These are phyloP conservation scores for Pseudomonodictys pantanalensis DNA, from an alignment of 495 filamentous ascomycete genomes.

Conservation along the genomic window DNA sequence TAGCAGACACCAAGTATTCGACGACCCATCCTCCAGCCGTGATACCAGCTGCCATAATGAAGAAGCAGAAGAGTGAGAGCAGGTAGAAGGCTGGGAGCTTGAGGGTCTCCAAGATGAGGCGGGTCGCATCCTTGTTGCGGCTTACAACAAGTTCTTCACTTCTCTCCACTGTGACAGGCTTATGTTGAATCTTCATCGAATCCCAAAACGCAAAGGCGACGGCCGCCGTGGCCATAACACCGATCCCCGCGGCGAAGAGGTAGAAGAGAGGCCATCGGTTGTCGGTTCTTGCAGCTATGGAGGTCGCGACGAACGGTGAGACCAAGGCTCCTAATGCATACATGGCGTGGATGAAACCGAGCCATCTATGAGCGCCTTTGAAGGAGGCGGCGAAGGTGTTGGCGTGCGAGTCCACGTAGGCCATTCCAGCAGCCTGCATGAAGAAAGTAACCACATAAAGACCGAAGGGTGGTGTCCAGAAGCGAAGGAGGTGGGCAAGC, in stretches of 20 bases:
- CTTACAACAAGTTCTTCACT: neutral
- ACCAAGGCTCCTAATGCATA: slow-evolving; percentile 54
- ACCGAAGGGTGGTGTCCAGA: slow-evolving; percentile 50
- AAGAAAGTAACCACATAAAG: slow-evolving; percentile 51
- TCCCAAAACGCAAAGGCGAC: slow-evolving; percentile 19
- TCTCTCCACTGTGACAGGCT: neutral
- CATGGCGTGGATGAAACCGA: slow-evolving; percentile 56
- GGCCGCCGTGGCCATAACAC: slow-evolving; percentile 42
- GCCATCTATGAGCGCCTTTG: slow-evolving; percentile 52
- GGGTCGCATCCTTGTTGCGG: slow-evolving; percentile 1
- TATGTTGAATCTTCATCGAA: neutral
- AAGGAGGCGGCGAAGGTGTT: slow-evolving; percentile 51
- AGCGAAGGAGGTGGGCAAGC: slow-evolving; percentile 47
- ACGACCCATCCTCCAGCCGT: slow-evolving; percentile 35
- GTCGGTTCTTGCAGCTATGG: slow-evolving; percentile 38
- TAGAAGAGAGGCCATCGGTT: slow-evolving; percentile 48
- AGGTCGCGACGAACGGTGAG: slow-evolving; percentile 50
- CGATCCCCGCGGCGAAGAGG: slow-evolving; percentile 44
- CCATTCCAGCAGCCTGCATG: slow-evolving; percentile 50
- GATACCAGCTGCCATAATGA: slow-evolving; percentile 29
- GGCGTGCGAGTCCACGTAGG: slow-evolving; percentile 53
- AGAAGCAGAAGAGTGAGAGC: slow-evolving; percentile 29
- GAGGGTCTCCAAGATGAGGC: slow-evolving; percentile 17
- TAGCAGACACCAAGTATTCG: slow-evolving; percentile 29
- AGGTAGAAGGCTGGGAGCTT: slow-evolving; percentile 24